These are phyloP conservation scores for Yamadazyma jaroonii DNA, from an alignment of 1,139 yeast genomes.

Conservation along the genomic window DNA sequence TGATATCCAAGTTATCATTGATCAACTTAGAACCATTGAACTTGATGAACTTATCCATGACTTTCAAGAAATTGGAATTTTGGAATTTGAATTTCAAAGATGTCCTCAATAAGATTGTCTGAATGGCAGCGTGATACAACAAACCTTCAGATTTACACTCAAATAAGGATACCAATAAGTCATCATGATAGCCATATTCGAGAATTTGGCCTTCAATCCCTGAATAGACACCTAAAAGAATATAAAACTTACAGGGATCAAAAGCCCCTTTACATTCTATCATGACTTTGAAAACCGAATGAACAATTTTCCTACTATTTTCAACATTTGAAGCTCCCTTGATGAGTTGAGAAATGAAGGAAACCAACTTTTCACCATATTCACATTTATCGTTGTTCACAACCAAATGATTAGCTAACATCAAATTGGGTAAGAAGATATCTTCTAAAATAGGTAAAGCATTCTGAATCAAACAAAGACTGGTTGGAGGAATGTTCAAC, in stretches of 20 bases:
- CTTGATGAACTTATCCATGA: slow-evolving; percentile 40
- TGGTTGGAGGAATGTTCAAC: slow-evolving; percentile 48
- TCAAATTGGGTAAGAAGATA: slow-evolving; percentile 58
- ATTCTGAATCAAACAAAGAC: slow-evolving; percentile 49
- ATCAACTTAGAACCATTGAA: slow-evolving; percentile 38
- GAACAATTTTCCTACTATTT: slow-evolving; percentile 19
- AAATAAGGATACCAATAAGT: slow-evolving; percentile 42
- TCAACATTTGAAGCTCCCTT: slow-evolving; percentile 28
- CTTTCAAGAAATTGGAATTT: slow-evolving; percentile 21
- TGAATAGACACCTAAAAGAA: slow-evolving; percentile 53
- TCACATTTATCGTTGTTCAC: slow-evolving; percentile 44
- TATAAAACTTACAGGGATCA: slow-evolving; percentile 70
- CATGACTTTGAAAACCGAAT: slow-evolving; percentile 44
- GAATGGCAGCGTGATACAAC: slow-evolving; percentile 48
- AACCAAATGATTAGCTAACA: slow-evolving; percentile 63
- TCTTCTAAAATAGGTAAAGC: slow-evolving; percentile 48
- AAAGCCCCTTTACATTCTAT: slow-evolving; percentile 50
- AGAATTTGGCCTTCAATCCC: slow-evolving; percentile 42
- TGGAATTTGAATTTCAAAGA: slow-evolving; percentile 30
- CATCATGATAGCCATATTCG: slow-evolving; percentile 27
- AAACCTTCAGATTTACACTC: slow-evolving; percentile 60
- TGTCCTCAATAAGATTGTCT: slow-evolving; percentile 48
- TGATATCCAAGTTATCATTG: slow-evolving; percentile 27
- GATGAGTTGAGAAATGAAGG: slow-evolving; percentile 48
- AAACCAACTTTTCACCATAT: slow-evolving; percentile 52